These are phyloP conservation scores for Auricularia cornea DNA, from an alignment of 768 basidiomycete species.

Conservation along the genomic window DNA sequence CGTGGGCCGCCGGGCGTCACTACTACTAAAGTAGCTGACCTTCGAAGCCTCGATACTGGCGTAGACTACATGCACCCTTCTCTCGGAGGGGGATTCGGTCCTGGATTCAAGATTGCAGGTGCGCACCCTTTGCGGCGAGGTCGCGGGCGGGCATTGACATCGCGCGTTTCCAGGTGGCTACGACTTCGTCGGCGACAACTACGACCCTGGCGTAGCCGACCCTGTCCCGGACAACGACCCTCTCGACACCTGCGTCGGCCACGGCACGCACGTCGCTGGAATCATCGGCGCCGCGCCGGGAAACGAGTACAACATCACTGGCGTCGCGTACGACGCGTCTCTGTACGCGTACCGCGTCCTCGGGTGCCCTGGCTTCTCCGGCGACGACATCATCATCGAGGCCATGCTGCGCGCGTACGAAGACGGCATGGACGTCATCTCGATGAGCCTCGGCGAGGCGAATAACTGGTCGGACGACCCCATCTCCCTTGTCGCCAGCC, in stretches of 20 bases:
- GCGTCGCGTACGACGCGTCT: constrained; percentile 56
- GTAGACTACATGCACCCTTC: constrained; percentile 49
- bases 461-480: constrained; percentile 57
- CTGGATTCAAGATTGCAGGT: constrained; percentile 31
- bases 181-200: constrained; percentile 47
- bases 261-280: constrained; percentile 49
- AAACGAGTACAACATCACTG: constrained; percentile 58
- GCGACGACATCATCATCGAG: constrained; percentile 32
- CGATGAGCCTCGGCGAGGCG: constrained; percentile 51
- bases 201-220: constrained; percentile 32
- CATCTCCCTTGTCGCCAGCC: constrained; percentile 45
- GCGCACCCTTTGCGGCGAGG: too few species aligned
- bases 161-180: constrained; percentile 38
- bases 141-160: too few species aligned
- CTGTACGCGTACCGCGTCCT: constrained; percentile 51
- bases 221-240: constrained; percentile 46
- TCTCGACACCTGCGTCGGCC: constrained; percentile 38
- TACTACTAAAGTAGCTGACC: too few species aligned
- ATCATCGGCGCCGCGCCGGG: constrained; percentile 49
- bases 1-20: neutral
- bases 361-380: constrained; percentile 38
- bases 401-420: constrained; percentile 41
- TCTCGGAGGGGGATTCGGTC: constrained; percentile 47
- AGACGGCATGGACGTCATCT: constrained; percentile 55
- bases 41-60: constrained; percentile 9